Base-by-base conservation (phyloP, 2,329 filamentous ascomycete genomes). In the Cladosporium oxysporum region DNA sequence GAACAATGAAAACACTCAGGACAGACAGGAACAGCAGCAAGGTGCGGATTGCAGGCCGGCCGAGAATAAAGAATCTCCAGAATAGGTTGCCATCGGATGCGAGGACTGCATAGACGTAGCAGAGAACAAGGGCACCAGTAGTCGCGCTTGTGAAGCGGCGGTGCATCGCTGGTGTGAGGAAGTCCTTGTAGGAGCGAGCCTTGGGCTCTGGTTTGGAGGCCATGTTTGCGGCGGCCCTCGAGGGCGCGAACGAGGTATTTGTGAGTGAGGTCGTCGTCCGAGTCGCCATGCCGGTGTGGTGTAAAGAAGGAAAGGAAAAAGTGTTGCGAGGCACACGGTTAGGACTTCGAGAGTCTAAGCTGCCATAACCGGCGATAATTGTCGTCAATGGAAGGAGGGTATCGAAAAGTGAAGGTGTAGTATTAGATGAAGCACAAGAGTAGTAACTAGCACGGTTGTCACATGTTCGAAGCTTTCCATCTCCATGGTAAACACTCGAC, bases 21-120 rank as follows among this genome's bases (percentile, higher is more conserved):
- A 87, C 88, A 71, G 89, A 90, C 68, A 91, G 81, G 80, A 93
- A 94, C 69, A 97, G 85, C 68, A 92, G 84, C 18, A 89, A 76
- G 6, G 92, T 86, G 71, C 93, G 90, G 64, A 96, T 78, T 66
- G 91, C 92, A 53, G 90, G 87, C 64, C 84, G 84, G 61, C 92
- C 91, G 47, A 97, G 73, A 28, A 93, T 93, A 71, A 96, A 92
- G 90, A 91, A 94, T 72, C 88, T 83, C 93, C 92, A 97, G 68
- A 97, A 65, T 47, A 64, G 70, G 21, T 57, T 62, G 57, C 58
- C 66, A 35, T 64, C 58, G 21, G 90, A 88, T 69, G 96, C 84
- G 65, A 88, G 77, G 62, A 95, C 79, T 58, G 92, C 86, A 75
- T 92, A 87, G 44, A 86, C 64, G 77, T 95, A 96, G 75, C 91